Percentiles rank a stretch among this genome's conserved stretches.
phyloP scores from a whole-genome alignment of 2,329 filamentous ascomycete species.

The Teratosphaeriaceae sp. region DNA sequence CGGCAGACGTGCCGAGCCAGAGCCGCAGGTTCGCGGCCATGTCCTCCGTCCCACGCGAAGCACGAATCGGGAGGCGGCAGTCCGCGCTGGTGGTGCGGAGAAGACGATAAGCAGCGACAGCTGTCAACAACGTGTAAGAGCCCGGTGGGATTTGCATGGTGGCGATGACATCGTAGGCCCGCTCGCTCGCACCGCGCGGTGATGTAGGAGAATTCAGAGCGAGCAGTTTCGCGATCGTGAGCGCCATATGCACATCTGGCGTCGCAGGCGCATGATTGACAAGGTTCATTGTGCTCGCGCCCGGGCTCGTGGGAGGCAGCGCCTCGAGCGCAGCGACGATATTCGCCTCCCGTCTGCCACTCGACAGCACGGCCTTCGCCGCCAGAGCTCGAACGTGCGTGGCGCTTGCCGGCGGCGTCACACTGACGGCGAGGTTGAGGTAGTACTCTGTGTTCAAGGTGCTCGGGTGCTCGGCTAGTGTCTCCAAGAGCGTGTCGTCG shows the following conservation, averaged over 20 bases:
- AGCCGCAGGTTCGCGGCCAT: conserved; percentile 38
- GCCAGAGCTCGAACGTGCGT: conserved; percentile 55
- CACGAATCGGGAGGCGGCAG: conserved; percentile 26
- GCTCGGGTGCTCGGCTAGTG: conserved; percentile 41
- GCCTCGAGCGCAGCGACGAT: conserved; percentile 49
- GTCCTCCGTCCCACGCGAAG: conserved; percentile 36
- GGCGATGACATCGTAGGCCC: conserved; percentile 35
- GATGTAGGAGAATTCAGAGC: conserved; percentile 32
- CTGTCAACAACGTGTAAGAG: conserved; percentile 39
- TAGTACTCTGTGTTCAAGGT: conserved; percentile 39
- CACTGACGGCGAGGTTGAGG: conserved; percentile 62
- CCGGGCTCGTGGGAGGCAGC: conserved; percentile 34
- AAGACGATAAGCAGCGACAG: conserved; percentile 39
- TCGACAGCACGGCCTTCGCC: conserved; percentile 53
- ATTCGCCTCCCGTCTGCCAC: conserved; percentile 44
- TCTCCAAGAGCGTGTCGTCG: conserved; percentile 59
- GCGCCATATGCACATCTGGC: conserved; percentile 50
- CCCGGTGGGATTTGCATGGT: conserved; percentile 33
- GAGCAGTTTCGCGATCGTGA: conserved; percentile 54
- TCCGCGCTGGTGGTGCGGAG: conserved; percentile 28
- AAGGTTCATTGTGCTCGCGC: conserved; percentile 36
- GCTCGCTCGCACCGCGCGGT: conserved; percentile 29
- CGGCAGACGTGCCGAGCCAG: conserved; percentile 42
- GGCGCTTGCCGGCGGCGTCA: conserved; percentile 71
- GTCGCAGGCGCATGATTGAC: conserved; percentile 51